Percentiles rank a stretch among this genome's conserved stretches.
Evolutionary conservation across 805 yeast genomes (phyloP).

Genomic region (Wickerhamiella kurtzmanii): DNA sequence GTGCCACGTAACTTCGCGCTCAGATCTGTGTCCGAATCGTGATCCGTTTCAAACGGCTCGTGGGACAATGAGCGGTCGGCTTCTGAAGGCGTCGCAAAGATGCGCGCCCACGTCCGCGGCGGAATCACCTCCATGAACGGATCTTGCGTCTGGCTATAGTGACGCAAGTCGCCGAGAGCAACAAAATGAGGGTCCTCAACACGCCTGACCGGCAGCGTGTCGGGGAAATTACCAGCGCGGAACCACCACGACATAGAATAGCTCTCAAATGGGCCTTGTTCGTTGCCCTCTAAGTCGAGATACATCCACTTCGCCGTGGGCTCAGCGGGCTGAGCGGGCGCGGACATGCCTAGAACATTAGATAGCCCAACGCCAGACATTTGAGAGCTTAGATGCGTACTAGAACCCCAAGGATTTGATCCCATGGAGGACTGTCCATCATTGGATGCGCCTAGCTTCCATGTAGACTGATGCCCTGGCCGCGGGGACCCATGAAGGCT

Average conservation of each 20-base stretch:
- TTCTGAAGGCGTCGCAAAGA: background rate
- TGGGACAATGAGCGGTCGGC: too few species aligned
- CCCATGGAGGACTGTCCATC: too few species aligned
- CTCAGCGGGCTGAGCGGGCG: too few species aligned
- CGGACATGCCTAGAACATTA: too few species aligned
- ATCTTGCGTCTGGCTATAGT: constrained; percentile 35
- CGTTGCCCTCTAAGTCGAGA: constrained; percentile 52
- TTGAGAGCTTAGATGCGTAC: background rate
- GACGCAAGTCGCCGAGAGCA: constrained; percentile 42
- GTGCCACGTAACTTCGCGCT: background rate
- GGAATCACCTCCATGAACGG: constrained; percentile 39
- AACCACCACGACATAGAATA: constrained; percentile 64
- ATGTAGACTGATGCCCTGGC: background rate
- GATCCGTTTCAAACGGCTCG: background rate
- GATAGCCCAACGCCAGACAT: background rate
- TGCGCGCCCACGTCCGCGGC: constrained; percentile 12
- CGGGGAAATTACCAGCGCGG: constrained; percentile 28
- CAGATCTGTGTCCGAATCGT: background rate
- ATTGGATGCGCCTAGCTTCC: background rate
- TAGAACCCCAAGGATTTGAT: background rate
- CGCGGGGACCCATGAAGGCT: background rate
- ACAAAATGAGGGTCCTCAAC: constrained; percentile 39
- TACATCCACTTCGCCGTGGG: constrained; percentile 43
- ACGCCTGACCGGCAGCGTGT: constrained; percentile 44
- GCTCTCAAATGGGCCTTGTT: constrained; percentile 76